phyloP scores from a whole-genome alignment of 257 asterid genomes.

The Anisodus tanguticus region DNA sequence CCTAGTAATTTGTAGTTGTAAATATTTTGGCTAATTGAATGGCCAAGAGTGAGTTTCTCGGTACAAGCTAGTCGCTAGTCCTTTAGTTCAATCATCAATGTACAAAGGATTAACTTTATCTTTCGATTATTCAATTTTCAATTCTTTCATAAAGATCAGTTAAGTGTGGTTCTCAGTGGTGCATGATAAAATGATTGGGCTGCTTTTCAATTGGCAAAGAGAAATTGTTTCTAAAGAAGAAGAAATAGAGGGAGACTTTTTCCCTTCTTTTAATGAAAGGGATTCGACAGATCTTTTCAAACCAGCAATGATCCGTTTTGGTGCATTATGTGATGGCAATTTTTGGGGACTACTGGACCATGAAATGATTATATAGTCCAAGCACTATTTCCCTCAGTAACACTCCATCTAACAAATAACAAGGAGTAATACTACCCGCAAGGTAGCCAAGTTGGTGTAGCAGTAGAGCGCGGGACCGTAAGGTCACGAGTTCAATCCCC shows the following conservation, averaged over 20 bases:
- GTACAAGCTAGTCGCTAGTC: background rate
- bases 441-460: too few species aligned
- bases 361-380: background rate
- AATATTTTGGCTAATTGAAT: background rate
- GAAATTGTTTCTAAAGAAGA: background rate
- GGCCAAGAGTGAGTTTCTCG: background rate
- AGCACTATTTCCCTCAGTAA: background rate
- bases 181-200: constrained; percentile 20
- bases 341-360: constrained; percentile 22
- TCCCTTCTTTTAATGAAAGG: background rate
- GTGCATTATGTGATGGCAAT: constrained; percentile 19
- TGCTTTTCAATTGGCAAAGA: background rate
- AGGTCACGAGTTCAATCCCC: too few species aligned
- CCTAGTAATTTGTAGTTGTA: too few species aligned
- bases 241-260: background rate
- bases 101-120: background rate
- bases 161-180: background rate
- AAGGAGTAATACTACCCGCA: background rate
- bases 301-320: background rate
- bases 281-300: background rate
- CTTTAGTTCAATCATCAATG: background rate
- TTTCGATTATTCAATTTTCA: background rate
- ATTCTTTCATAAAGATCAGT: background rate
- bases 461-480: too few species aligned
- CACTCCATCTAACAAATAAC: background rate